Base-by-base conservation (phyloP, 768 basidiomycete genomes). In the Lactarius akahatsu region DNA sequence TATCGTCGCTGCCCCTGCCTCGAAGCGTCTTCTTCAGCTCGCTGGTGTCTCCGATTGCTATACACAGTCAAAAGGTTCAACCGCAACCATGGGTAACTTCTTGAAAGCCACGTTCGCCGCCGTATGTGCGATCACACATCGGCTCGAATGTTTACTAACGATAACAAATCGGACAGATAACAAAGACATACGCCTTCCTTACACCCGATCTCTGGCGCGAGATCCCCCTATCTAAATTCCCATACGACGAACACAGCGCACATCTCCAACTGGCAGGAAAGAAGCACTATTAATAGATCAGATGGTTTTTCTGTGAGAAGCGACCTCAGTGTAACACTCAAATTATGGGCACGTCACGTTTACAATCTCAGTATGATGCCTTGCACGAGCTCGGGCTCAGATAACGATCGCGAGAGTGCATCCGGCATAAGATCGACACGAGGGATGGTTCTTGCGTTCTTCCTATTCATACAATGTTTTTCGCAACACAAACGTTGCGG, bases 41-140 rank as follows among this genome's bases (percentile, higher is more conserved):
- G 97, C 97, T 75, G 97, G 97, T 85, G 88, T 99, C 70, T 87
- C 96, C 81, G 97, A 99, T 79, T 88, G 87, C 76, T 99, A 99
- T 85, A 98, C 96, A 63, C 94, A 96, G 79, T 89, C 96, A 63
- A 96, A 95, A 81, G 97, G 97, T 75, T 96, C 93, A 71, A 99
- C 97, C 56, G 95, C 96, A 32, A 99, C 97, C 67, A 95, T 95
- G 93, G 94, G 94, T 75, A 96, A 96, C 82, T 96, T 98, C 86
- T 87, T 97, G 81, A 97, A 98, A 80, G 96, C 95, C 62, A 96
- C 94, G 59, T 96, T 97, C 75, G 90, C 86, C 75, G 92, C 93
- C 43, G 92, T 95, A 77, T 60, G 91, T 82, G 1, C 61, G 58
- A 59, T 34, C 60, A 6, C 38, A 43, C 57, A 69, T 57, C 32